Evolutionary conservation across 2,329 filamentous ascomycete genomes (phyloP).

Genomic region (Trichoderma simmonsii): DNA sequence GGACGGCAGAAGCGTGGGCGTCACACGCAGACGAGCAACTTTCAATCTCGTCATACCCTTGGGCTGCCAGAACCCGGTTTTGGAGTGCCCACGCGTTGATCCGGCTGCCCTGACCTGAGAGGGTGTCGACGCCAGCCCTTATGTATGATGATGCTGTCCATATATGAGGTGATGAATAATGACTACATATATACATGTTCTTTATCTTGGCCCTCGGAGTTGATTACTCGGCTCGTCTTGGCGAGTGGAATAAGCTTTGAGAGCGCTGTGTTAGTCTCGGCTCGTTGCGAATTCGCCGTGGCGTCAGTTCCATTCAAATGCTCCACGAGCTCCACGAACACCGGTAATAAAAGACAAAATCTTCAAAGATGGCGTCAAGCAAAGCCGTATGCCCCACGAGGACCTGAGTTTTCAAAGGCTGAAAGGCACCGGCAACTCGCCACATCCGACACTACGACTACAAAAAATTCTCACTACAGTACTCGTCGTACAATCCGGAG

Average conservation of each 20-base stretch:
- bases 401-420: not conserved
- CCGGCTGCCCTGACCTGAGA: not conserved
- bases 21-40: constrained; percentile 13
- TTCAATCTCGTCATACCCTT: constrained; percentile 19
- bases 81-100: not conserved
- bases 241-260: not conserved
- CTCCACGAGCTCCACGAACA: not conserved
- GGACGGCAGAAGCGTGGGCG: constrained; percentile 6
- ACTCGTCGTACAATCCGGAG: not conserved
- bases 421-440: not conserved
- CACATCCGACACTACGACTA: not conserved
- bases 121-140: not conserved
- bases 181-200: not conserved
- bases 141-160: not conserved
- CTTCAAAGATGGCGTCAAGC: not conserved
- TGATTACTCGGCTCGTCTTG: not conserved
- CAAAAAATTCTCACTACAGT: not conserved
- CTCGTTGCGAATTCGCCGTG: not conserved
- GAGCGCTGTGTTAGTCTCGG: not conserved
- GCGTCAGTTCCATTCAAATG: not conserved
- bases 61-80: not conserved
- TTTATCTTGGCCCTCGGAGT: not conserved
- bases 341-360: not conserved
- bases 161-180: not conserved
- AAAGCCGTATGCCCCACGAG: not conserved